phyloP scores from a whole-genome alignment of 331 rosid genomes.

The Phaseolus coccineus region DNA sequence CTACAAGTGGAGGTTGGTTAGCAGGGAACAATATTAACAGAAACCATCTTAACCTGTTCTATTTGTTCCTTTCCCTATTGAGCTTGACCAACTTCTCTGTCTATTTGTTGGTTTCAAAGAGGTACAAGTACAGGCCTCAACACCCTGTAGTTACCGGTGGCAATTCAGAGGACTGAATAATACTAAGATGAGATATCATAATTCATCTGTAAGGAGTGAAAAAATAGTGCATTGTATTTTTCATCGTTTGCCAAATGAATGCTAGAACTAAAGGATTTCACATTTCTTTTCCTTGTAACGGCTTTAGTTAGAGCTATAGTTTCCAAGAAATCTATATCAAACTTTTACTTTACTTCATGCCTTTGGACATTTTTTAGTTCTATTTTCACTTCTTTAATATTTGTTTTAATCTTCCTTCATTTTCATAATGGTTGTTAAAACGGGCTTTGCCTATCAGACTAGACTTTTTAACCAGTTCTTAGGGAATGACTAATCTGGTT shows the following conservation, averaged over 20 bases:
- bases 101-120: conserved; percentile 69
- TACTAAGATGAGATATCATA: too few species aligned
- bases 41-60: conserved; percentile 77
- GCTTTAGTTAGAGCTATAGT: background rate
- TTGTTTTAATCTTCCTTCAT: too few species aligned
- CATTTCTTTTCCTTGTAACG: conserved; percentile 11
- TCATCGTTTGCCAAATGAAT: conserved; percentile 25
- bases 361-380: background rate
- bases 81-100: conserved; percentile 69
- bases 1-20: conserved; percentile 81
- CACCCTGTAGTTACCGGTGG: conserved; percentile 23
- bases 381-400: too few species aligned
- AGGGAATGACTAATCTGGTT: too few species aligned
- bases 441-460: too few species aligned
- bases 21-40: conserved; percentile 82
- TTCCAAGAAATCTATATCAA: background rate
- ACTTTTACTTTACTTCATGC: background rate
- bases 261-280: background rate
- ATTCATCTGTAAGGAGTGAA: conserved; percentile 53
- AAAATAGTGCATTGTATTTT: conserved; percentile 51
- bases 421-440: too few species aligned
- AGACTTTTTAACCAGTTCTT: too few species aligned
- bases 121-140: conserved; percentile 71
- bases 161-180: conserved; percentile 30
- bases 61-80: conserved; percentile 69